Percentiles rank a stretch among this genome's conserved stretches.
Evolutionary conservation across 345 rosid species (phyloP).

Genomic region (Camelina laxa): DNA sequence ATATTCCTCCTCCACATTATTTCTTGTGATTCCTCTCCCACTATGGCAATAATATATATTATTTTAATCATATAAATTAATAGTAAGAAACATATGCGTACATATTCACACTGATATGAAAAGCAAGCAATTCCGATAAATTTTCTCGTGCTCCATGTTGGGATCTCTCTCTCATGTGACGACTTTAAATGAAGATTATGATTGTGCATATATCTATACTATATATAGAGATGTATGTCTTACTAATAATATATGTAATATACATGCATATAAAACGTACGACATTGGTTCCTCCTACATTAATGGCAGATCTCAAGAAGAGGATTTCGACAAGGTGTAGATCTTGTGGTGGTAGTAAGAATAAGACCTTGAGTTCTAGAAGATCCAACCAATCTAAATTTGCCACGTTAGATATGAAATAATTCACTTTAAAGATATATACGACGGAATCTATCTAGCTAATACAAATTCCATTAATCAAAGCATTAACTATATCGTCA

Average conservation of each 20-base stretch:
- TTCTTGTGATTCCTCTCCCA: conserved; percentile 41
- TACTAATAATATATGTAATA: not conserved
- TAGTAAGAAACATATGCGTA: conserved; percentile 36
- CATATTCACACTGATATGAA: conserved; percentile 32
- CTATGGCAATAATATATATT: conserved; percentile 40
- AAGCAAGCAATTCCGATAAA: conserved; percentile 39
- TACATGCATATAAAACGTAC: conserved; percentile 42
- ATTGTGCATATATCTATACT: conserved; percentile 17
- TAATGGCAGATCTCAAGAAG: conserved; percentile 55
- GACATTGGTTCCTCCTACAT: conserved; percentile 54
- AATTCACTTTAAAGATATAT: conserved; percentile 22
- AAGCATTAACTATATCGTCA: conserved; percentile 42
- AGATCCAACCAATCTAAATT: conserved; percentile 30
- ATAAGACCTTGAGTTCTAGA: conserved; percentile 43
- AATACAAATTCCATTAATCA: conserved; percentile 40
- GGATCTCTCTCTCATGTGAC: conserved; percentile 48
- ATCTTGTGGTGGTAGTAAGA: conserved; percentile 44
- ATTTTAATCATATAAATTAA: conserved; percentile 12
- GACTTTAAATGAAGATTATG: conserved; percentile 36
- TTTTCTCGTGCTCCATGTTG: conserved; percentile 43
- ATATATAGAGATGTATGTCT: not conserved
- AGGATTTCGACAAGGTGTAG: conserved; percentile 46
- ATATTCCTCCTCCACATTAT: conserved; percentile 33
- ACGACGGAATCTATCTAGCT: conserved; percentile 20
- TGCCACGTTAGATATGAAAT: conserved; percentile 36